Conservation (phyloP, 805 yeast genomes). For the Suhomyces emberorum region DNA sequence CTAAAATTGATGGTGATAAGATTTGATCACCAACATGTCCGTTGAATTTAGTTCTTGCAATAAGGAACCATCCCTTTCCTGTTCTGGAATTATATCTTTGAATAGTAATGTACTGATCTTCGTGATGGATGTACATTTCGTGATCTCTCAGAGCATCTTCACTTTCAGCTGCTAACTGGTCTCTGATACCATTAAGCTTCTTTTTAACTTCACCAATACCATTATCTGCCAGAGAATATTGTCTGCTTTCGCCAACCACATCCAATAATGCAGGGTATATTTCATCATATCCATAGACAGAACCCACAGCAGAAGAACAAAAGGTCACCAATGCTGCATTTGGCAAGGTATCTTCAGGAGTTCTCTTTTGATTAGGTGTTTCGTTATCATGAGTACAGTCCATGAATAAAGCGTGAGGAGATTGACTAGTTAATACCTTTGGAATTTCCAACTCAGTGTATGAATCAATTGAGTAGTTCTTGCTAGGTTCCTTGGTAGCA, state of each 20-base stretch:
- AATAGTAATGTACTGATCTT: conserved; percentile 86
- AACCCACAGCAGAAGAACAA: conserved; percentile 91
- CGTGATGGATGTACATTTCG: conserved; percentile 93
- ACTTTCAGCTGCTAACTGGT: conserved; percentile 51
- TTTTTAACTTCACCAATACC: conserved; percentile 80
- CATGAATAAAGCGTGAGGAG: conserved; percentile 95
- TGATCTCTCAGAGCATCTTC: conserved; percentile 55
- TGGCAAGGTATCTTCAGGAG: conserved; percentile 91
- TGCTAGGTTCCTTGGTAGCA: conserved; percentile 41
- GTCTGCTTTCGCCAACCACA: conserved; percentile 72
- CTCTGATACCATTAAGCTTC: conserved; percentile 55
- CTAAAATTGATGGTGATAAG: conserved; percentile 54
- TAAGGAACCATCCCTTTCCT: conserved; percentile 84
- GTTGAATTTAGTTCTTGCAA: conserved; percentile 80
- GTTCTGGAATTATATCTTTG: conserved; percentile 81
- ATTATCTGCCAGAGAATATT: conserved; percentile 46
- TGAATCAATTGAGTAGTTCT: conserved; percentile 8
- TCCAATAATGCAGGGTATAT: conserved; percentile 79
- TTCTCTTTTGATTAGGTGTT: conserved; percentile 82
- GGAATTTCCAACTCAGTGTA: conserved; percentile 68
- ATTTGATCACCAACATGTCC: conserved; percentile 45
- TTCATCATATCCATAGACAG: conserved; percentile 93
- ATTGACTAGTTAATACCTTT: conserved; percentile 56
- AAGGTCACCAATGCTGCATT: conserved; percentile 92
- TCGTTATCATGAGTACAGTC: conserved; percentile 98